Percentiles rank a stretch among this genome's conserved stretches.
Conservation (phyloP, 768 basidiomycete species). For the Boletus eberwhitei region DNA sequence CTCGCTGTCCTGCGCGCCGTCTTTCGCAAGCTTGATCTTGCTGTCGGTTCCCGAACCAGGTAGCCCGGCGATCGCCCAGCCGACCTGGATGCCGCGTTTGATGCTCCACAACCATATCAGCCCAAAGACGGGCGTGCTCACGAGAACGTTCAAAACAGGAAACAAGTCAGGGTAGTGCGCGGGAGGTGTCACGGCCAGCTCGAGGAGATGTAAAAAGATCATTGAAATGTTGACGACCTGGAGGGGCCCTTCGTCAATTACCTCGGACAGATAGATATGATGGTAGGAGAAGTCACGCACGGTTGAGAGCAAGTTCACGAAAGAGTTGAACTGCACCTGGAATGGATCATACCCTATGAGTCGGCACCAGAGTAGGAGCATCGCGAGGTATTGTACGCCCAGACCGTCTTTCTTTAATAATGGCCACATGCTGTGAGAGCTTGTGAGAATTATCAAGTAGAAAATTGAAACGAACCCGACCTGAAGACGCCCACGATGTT, state of each 20-base stretch:
- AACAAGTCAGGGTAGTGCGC: constrained; percentile 81
- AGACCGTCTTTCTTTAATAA: constrained; percentile 77
- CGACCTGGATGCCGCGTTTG: constrained; percentile 71
- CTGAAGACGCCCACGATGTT: constrained; percentile 89
- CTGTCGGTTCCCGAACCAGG: constrained; percentile 18
- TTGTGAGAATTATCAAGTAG: not conserved
- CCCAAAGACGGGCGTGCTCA: constrained; percentile 77
- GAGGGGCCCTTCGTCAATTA: not conserved
- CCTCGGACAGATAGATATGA: not conserved
- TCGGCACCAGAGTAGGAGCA: constrained; percentile 77
- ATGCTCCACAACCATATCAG: constrained; percentile 90
- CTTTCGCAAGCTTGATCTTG: not conserved
- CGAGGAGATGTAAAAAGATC: constrained; percentile 57
- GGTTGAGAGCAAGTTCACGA: constrained; percentile 51
- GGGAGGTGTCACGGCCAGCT: constrained; percentile 61
- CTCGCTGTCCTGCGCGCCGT: constrained; percentile 2
- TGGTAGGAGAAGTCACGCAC: constrained; percentile 32
- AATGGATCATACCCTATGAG: constrained; percentile 76
- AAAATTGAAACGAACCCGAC: constrained; percentile 39
- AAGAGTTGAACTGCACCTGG: constrained; percentile 38
- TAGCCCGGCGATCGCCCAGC: constrained; percentile 73
- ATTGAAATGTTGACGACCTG: constrained; percentile 58
- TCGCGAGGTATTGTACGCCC: constrained; percentile 66
- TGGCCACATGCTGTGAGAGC: constrained; percentile 82
- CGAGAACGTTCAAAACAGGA: constrained; percentile 77